A percentile compares a stretch with the other conserved stretches of the same genome.
These are phyloP conservation scores for Fusarium bulbicola DNA, from an alignment of 2,329 filamentous ascomycete species.

Conservation along the genomic window DNA sequence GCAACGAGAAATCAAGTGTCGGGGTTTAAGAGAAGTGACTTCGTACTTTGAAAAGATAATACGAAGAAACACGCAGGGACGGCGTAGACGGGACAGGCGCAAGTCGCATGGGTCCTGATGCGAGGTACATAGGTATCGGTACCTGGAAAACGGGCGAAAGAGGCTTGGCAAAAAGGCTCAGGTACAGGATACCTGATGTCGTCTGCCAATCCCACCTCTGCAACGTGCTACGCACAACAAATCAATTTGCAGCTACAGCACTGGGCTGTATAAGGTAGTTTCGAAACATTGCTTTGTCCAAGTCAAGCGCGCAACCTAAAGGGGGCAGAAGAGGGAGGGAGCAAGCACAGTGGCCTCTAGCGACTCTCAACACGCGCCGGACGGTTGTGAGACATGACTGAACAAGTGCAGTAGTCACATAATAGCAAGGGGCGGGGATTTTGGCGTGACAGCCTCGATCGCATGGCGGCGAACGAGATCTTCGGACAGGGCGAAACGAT, in stretches of 20 bases:
- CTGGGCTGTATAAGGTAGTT: background rate
- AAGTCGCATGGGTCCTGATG: conserved; percentile 37
- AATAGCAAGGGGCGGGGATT: conserved; percentile 20
- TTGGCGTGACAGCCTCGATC: conserved; percentile 33
- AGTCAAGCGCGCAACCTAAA: background rate
- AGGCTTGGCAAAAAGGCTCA: conserved; percentile 16
- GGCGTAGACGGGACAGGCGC: conserved; percentile 22
- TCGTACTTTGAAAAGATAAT: conserved; percentile 27
- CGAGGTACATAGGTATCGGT: conserved; percentile 38
- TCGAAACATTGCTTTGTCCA: conserved; percentile 26
- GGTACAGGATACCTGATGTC: conserved; percentile 14
- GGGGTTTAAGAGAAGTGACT: conserved; percentile 17
- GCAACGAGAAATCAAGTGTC: conserved; percentile 20
- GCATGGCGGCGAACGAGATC: conserved; percentile 30
- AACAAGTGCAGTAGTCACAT: background rate
- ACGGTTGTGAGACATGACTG: conserved; percentile 21
- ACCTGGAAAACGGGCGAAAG: conserved; percentile 24
- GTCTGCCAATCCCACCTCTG: conserved; percentile 16
- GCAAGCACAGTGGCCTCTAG: background rate
- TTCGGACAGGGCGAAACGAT: conserved; percentile 30
- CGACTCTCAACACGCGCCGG: background rate
- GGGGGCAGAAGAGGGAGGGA: background rate
- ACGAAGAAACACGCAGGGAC: conserved; percentile 41
- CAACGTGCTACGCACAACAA: conserved; percentile 7
- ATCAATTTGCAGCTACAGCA: conserved; percentile 8